Percentiles rank a stretch among this genome's conserved stretches.
Evolutionary conservation across 805 yeast genomes (phyloP).

Genomic region (Ogataea pilisensis): DNA sequence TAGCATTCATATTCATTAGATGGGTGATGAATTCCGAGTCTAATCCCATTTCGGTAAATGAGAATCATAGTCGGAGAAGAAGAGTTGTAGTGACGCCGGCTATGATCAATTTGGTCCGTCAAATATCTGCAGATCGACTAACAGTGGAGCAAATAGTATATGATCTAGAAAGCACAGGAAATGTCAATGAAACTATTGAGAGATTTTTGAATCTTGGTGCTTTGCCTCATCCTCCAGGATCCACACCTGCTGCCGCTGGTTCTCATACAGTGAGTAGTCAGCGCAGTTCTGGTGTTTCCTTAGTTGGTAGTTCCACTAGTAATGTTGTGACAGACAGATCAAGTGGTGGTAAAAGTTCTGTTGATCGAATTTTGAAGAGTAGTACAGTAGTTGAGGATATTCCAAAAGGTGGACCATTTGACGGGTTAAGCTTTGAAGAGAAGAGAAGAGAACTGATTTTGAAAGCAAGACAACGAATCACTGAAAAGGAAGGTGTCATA

Average conservation of each 20-base stretch:
- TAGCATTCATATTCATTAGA: conserved; percentile 56
- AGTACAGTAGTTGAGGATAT: not conserved
- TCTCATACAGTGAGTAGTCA: too few species aligned
- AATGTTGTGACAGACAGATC: not conserved
- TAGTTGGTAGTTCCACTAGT: conserved; percentile 1
- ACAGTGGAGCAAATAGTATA: conserved; percentile 65
- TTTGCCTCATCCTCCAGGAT: conserved; percentile 38
- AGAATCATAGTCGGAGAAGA: conserved; percentile 31
- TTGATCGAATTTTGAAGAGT: not conserved
- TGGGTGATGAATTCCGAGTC: conserved; percentile 62
- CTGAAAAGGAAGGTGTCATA: conserved; percentile 17
- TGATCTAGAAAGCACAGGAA: conserved; percentile 73
- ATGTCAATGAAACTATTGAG: conserved; percentile 77
- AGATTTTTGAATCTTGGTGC: conserved; percentile 57
- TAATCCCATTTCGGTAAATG: conserved; percentile 5
- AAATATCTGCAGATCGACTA: conserved; percentile 66
- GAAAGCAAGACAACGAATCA: conserved; percentile 56
- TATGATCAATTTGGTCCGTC: conserved; percentile 84
- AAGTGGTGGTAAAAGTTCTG: not conserved
- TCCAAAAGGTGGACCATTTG: conserved; percentile 24
- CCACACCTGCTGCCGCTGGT: conserved; percentile 4
- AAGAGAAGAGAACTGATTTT: conserved; percentile 56
- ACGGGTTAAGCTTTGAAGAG: conserved; percentile 43
- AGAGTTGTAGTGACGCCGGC: conserved; percentile 44
- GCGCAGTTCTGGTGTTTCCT: too few species aligned